These are phyloP conservation scores for Rutidosis leptorrhynchoides DNA, from an alignment of 129 eudicot genomes.

Conservation along the genomic window DNA sequence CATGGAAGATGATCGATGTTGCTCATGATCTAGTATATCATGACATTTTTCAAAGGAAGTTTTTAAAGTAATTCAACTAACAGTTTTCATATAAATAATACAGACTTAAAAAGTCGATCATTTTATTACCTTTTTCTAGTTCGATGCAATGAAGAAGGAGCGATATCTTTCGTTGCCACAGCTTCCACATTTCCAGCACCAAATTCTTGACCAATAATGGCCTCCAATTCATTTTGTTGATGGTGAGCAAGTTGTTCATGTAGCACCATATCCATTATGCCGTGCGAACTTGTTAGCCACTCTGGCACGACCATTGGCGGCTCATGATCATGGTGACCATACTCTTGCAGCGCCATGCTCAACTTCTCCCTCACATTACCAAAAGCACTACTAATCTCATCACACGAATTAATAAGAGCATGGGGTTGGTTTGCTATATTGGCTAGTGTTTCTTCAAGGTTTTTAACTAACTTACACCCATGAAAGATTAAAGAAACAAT, in stretches of 20 bases:
- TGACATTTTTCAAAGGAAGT: background rate
- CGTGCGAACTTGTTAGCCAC: slow-evolving; percentile 40
- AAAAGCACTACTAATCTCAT: slow-evolving; percentile 54
- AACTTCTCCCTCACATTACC: slow-evolving; percentile 42
- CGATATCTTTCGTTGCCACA: slow-evolving; percentile 14
- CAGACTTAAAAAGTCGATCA: slow-evolving; percentile 14
- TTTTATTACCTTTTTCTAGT: slow-evolving; percentile 65
- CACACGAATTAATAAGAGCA: slow-evolving; percentile 42
- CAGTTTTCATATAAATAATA: background rate
- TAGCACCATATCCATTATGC: slow-evolving; percentile 38
- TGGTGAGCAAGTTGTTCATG: slow-evolving; percentile 26
- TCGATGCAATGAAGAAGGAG: slow-evolving; percentile 41
- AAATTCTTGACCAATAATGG: slow-evolving; percentile 24
- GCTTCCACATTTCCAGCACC: slow-evolving; percentile 35
- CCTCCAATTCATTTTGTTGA: slow-evolving; percentile 27
- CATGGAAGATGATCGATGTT: background rate
- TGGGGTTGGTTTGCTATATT: slow-evolving; percentile 49
- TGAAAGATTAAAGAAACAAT: slow-evolving; percentile 36
- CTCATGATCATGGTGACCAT: slow-evolving; percentile 24
- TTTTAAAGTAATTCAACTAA: background rate
- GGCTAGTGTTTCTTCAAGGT: slow-evolving; percentile 54
- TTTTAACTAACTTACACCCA: slow-evolving; percentile 59
- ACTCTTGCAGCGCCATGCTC: slow-evolving; percentile 27
- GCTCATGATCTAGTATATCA: too few relatives aligned
- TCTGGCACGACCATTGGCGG: slow-evolving; percentile 40